Evolutionary conservation across 2,329 filamentous ascomycete genomes (phyloP), one percentile per base, ranked within the genome.

Genomic region (Aspergillus sp.): DNA sequence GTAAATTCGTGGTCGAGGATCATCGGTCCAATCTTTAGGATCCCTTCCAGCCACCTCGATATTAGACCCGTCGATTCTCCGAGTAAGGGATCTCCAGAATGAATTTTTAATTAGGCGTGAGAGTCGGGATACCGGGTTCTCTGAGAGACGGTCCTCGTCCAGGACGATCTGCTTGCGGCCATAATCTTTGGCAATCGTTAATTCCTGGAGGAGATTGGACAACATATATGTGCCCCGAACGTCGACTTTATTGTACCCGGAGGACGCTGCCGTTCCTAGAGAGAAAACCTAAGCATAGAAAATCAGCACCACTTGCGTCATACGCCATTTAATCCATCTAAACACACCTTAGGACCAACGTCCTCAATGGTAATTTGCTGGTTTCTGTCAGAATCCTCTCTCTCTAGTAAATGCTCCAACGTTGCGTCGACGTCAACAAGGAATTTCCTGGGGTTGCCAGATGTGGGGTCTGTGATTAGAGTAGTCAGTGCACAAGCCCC

Each of bases 311-410:
- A 15, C 34, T 41, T 8, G 33, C 27, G 12, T 5, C 11, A n/a
- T 24, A 8, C 30, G 5, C 15, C 13, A 39, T 8, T 27, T 12
- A 20, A 5, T 19, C 19, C 3, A 37, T 8, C 2, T 13, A 5
- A 27, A 50, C 53, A 4, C 19, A 89, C 90, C 83, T 98, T 99
- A 50, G 95, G 93, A 0, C 95, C 95, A 63, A 86, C 84, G 77
- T 99, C 95, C 71, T 98, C 95, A 67, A 98, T 96, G 30, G 95
- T 99, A 73, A 99, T 99, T 75, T 98, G 93, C 82, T 91, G 90
- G 75, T 99, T 97, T 56, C 85, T 82, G 75, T 99, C 93, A 30
- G 93, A 96, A 70, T 99, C 95, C 75, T 99, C 95, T 64, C 93
- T 89, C 39, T 86, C 85, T 61, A 91, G 82, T 45, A 99, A 82